Evolutionary conservation across 495 filamentous ascomycete species (phyloP).

Genomic region (Bacidia rubella): DNA sequence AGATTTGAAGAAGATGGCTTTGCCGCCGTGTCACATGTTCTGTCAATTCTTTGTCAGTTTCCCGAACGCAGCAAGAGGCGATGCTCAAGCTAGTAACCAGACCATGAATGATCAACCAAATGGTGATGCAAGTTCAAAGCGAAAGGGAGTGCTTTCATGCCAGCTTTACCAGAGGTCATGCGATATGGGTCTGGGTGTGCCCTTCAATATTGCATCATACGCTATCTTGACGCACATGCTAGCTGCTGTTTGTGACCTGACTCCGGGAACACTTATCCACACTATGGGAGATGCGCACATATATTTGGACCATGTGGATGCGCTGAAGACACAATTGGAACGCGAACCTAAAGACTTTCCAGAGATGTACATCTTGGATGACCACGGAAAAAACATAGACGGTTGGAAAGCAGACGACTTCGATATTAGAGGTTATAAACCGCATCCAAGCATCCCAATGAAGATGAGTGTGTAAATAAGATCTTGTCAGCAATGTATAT

Average conservation of each 20-base stretch:
- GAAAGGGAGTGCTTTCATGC: constrained; percentile 60
- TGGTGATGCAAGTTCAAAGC: constrained; percentile 26
- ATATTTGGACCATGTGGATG: constrained; percentile 85
- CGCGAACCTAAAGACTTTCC: constrained; percentile 76
- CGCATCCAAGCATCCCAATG: constrained; percentile 85
- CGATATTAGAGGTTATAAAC: constrained; percentile 73
- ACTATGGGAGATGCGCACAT: constrained; percentile 96
- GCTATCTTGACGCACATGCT: constrained; percentile 88
- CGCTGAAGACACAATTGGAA: constrained; percentile 63
- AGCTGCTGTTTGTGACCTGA: constrained; percentile 69
- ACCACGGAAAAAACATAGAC: constrained; percentile 55
- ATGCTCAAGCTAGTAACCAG: constrained; percentile 11
- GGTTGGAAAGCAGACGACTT: constrained; percentile 85
- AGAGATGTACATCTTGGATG: constrained; percentile 51
- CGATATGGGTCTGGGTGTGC: constrained; percentile 94
- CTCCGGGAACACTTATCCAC: constrained; percentile 74
- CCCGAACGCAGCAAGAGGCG: constrained; percentile 27
- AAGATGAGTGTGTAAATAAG: constrained; percentile 82
- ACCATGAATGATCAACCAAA: constrained; percentile 4
- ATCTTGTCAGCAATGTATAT: neutral
- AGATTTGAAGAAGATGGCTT: constrained; percentile 77
- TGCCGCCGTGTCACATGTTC: constrained; percentile 98
- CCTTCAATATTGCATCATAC: constrained; percentile 94
- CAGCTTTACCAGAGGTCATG: constrained; percentile 87
- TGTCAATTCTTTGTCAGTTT: constrained; percentile 94